Conservation (phyloP, 768 basidiomycete species). For the Agrocybe pediades region DNA sequence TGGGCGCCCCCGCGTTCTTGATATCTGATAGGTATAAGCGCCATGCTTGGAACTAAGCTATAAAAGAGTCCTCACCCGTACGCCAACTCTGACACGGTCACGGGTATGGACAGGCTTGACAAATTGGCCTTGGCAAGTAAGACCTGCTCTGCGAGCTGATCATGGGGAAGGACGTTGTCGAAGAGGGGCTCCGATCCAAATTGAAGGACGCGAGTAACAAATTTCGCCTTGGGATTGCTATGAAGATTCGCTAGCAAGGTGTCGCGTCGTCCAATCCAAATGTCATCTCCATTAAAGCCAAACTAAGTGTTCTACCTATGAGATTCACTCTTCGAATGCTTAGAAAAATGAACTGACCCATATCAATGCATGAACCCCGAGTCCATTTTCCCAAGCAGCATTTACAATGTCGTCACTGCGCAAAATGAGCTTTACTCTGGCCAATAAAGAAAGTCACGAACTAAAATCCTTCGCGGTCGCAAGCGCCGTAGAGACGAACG, state of each 20-base stretch:
- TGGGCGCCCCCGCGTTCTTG: slow-evolving; percentile 48
- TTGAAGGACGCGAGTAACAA: slow-evolving; percentile 65
- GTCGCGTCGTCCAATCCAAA: slow-evolving; percentile 59
- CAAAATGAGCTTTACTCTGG: background rate
- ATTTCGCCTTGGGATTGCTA: slow-evolving; percentile 63
- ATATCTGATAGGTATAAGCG: slow-evolving; percentile 21
- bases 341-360: slow-evolving; percentile 49
- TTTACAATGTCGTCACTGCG: slow-evolving; percentile 57
- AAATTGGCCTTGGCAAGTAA: slow-evolving; percentile 48
- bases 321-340: background rate
- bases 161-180: slow-evolving; percentile 52
- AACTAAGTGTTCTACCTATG: slow-evolving; percentile 32
- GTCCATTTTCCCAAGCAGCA: slow-evolving; percentile 65
- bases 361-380: slow-evolving; percentile 74
- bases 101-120: slow-evolving; percentile 56
- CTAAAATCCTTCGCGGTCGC: slow-evolving; percentile 50
- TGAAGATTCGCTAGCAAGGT: slow-evolving; percentile 52
- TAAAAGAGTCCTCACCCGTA: slow-evolving; percentile 51
- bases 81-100: slow-evolving; percentile 69
- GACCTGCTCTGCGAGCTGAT: slow-evolving; percentile 54
- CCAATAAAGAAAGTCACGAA: slow-evolving; percentile 20
- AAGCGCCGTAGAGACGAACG: slow-evolving; percentile 55
- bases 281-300: slow-evolving; percentile 45
- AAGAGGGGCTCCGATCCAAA: slow-evolving; percentile 77
- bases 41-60: background rate